Evolutionary conservation across 768 basidiomycete genomes (phyloP), one percentile per base, ranked within the genome.

Genomic region (Hysterangium stoloniferum): DNA sequence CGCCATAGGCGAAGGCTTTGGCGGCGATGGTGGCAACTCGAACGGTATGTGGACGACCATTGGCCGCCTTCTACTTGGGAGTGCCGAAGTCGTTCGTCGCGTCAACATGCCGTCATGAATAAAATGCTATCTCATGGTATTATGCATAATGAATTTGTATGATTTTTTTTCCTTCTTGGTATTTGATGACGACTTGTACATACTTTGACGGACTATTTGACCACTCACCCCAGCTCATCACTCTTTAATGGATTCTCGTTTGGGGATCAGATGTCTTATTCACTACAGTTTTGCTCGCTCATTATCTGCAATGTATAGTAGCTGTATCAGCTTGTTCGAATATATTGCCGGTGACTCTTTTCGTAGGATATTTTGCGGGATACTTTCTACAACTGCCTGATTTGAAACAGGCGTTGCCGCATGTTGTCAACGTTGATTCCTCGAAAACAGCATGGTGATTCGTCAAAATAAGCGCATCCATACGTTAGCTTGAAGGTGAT

Each of bases 1-100:
- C 44, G 77, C 73, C 8, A 74, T 72, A 0, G 85, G 85, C 0
- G 86, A 88, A 59, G 86, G 87, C 25, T 85, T 86, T 56, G 54
- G 61, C 8, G 56, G 56, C 11, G 82, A 82, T 56, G 73, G 76
- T 29, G 38, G 49, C 29, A 29, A 45, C 19, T 77, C 81, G 1
- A 71, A 74, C 17, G 75, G 76, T 9, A 71, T 87, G 38, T 87
- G 84, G 84, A 76, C 68, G 53, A 72, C 87, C 56, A 59, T 90
- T 46, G 84, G 84, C 11, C 69, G 83, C 12, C 76, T 90, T 8
- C 19, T 51, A 32, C 41, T 51, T 8, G 49, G 49, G 11, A 24
- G 49, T 27, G 49, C 49, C 9, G 49, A 51, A 31, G 40, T 51
- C 25, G 49, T 51, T 15, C 49, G 49, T 27, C 37, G 49, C 8